phyloP scores from a whole-genome alignment of 805 yeast genomes.

The Saccharomycopsis javanensis region DNA sequence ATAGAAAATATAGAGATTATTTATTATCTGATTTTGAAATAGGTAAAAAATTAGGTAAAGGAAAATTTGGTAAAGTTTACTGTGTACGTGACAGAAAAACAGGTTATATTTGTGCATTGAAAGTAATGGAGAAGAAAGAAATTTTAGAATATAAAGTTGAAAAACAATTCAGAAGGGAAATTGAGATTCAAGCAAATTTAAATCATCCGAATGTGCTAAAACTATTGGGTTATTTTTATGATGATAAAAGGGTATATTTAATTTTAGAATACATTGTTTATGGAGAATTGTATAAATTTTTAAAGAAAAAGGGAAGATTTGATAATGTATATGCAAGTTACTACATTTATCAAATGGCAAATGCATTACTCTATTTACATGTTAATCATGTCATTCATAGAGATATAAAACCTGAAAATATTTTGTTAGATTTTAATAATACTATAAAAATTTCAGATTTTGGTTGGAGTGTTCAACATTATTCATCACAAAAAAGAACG shows the following conservation, averaged over 20 bases:
- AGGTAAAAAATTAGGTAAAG: conserved; percentile 76
- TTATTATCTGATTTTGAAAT: conserved; percentile 64
- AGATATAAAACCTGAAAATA: conserved; percentile 91
- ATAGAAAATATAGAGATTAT: conserved; percentile 23
- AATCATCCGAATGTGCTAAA: conserved; percentile 74
- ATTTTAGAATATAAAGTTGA: conserved; percentile 66
- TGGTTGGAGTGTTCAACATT: conserved; percentile 86
- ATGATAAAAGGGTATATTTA: conserved; percentile 67
- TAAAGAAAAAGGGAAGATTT: conserved; percentile 60
- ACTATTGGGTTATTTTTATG: conserved; percentile 79
- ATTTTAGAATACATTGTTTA: conserved; percentile 75
- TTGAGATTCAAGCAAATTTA: conserved; percentile 77
- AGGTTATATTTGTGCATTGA: conserved; percentile 80
- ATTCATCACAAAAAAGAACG: conserved; percentile 42
- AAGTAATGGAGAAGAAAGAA: conserved; percentile 82
- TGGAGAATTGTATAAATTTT: conserved; percentile 76
- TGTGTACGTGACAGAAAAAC: conserved; percentile 69
- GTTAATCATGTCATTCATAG: conserved; percentile 75
- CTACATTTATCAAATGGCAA: conserved; percentile 75
- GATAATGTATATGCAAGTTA: conserved; percentile 65
- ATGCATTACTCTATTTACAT: conserved; percentile 72
- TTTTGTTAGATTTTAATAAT: conserved; percentile 66
- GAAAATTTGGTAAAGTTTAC: conserved; percentile 88
- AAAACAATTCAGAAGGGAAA: conserved; percentile 80
- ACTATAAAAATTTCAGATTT: conserved; percentile 82